These are phyloP conservation scores for Saccharomyces cerevisiae DNA, from an alignment of 805 yeast species.

Conservation along the genomic window DNA sequence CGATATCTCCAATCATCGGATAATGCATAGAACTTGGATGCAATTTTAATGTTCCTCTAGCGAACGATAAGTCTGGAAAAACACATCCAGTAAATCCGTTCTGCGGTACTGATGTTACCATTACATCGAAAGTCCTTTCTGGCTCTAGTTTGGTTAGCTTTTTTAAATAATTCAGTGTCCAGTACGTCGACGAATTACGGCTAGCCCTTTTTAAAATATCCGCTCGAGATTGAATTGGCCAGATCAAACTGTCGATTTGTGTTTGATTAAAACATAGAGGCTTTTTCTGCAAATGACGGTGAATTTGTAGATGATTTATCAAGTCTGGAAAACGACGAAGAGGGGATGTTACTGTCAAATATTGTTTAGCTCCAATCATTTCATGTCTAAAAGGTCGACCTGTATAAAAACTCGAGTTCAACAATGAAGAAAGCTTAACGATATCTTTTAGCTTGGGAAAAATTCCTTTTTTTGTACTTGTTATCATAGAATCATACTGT, in stretches of 20 bases:
- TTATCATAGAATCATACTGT: slow-evolving; percentile 20
- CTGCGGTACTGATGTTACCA: slow-evolving; percentile 37
- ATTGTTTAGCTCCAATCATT: slow-evolving; percentile 53
- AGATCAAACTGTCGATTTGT: slow-evolving; percentile 32
- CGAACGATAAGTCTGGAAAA: slow-evolving; percentile 23
- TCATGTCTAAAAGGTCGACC: slow-evolving; percentile 43
- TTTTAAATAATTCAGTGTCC: slow-evolving; percentile 30
- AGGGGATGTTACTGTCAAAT: slow-evolving; percentile 82
- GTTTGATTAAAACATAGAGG: slow-evolving; percentile 26
- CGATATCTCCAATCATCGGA: slow-evolving; percentile 38
- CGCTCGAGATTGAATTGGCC: slow-evolving; percentile 40
- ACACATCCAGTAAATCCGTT: slow-evolving; percentile 31
- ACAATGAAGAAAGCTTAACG: slow-evolving; percentile 36
- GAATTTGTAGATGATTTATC: slow-evolving; percentile 71
- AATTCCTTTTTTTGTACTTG: slow-evolving; percentile 11
- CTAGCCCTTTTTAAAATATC: slow-evolving; percentile 30
- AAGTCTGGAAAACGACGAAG: slow-evolving; percentile 76
- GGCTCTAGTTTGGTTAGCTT: slow-evolving; percentile 8
- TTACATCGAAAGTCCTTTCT: slow-evolving; percentile 23
- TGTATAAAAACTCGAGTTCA: slow-evolving; percentile 47
- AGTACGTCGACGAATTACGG: slow-evolving; percentile 29
- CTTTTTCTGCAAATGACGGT: slow-evolving; percentile 32
- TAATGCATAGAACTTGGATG: slow-evolving; percentile 16
- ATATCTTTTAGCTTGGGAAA: slow-evolving; percentile 34
- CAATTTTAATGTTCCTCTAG: slow-evolving; percentile 28